Evolutionary conservation across 106 monocot genomes (phyloP), one percentile per base, ranked within the genome.

Genomic region (Chionographis japonica): DNA sequence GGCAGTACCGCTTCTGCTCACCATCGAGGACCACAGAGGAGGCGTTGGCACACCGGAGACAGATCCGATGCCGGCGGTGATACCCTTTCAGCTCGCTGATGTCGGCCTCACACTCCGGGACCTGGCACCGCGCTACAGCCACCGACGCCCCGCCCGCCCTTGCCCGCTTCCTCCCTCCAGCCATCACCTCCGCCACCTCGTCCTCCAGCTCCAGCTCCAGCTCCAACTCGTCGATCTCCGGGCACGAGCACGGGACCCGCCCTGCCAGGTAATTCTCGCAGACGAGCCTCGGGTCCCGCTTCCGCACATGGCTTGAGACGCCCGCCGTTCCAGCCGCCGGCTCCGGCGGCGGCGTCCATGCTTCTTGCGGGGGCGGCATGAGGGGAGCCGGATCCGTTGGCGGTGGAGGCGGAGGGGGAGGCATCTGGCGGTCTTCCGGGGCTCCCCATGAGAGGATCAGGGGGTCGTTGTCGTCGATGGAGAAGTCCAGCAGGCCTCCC

Each of bases 31-130:
- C 18, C 46, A 92, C 92, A 3, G 77, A 79, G 0, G 75, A 11
- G 6, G 95, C 88, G 67, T 72, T 80, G 8, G 95, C 95, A 17
- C 95, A 95, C 38, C 68, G 63, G 56, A 95, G 74, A 37, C 95
- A 95, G 10, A 95, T 84, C 50, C 88, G 60, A 27, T 95, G 95
- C 12, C 95, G 74, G 39, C 78, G 73, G 40, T 95, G 91, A 62
- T 95, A 95, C 35, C 95, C 95, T 65, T 95, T 95, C 13, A 95
- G 81, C 80, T 95, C 91, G 52, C 81, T 75, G 8, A 95, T 95
- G 60, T 95, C 95, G 8, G 50, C 91, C 81, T 86, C 91, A 53
- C 95, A 95, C 57, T 81, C 86, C 12, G 77, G 77, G 40, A 95
- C 95, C 78, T 97, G 95, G 67, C 95, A 97, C 75, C 81, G 68